phyloP scores from a whole-genome alignment of 2,329 filamentous ascomycete species.

The Piedraia hortae region DNA sequence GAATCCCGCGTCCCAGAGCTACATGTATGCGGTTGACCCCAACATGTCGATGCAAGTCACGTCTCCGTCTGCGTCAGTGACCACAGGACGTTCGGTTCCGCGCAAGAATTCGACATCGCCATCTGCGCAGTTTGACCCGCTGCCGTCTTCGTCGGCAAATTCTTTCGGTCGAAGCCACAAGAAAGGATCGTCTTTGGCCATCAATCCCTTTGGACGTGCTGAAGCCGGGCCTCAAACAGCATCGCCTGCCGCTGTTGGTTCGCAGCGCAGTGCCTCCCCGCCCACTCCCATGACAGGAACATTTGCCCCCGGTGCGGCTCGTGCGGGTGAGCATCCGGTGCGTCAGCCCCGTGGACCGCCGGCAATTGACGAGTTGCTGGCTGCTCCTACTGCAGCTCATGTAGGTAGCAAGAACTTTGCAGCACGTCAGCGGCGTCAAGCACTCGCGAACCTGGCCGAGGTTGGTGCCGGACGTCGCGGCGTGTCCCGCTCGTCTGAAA shows the following conservation, averaged over 20 bases:
- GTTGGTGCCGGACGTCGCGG: conserved; percentile 64
- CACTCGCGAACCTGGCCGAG: conserved; percentile 71
- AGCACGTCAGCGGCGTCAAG: conserved; percentile 69
- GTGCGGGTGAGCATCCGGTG: conserved; percentile 78
- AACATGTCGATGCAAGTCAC: conserved; percentile 46
- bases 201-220: conserved; percentile 29
- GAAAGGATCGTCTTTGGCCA: conserved; percentile 49
- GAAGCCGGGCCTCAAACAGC: conserved; percentile 45
- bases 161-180: conserved; percentile 83
- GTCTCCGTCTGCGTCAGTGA: conserved; percentile 33
- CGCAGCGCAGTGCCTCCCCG: conserved; percentile 28
- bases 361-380: conserved; percentile 64
- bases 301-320: conserved; percentile 77
- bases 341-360: conserved; percentile 86
- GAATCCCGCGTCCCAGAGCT: conserved; percentile 65
- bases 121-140: conserved; percentile 30
- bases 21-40: conserved; percentile 52
- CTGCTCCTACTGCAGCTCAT: conserved; percentile 71
- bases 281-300: conserved; percentile 54
- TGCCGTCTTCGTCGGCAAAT: conserved; percentile 76
- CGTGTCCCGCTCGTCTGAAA: conserved; percentile 35
- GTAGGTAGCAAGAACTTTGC: conserved; percentile 96
- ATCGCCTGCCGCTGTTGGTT: conserved; percentile 20
- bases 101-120: conserved; percentile 38
- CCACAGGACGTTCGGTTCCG: conserved; percentile 32